Conservation (phyloP, 2,329 filamentous ascomycete genomes). For the Beauveria asiatica region DNA sequence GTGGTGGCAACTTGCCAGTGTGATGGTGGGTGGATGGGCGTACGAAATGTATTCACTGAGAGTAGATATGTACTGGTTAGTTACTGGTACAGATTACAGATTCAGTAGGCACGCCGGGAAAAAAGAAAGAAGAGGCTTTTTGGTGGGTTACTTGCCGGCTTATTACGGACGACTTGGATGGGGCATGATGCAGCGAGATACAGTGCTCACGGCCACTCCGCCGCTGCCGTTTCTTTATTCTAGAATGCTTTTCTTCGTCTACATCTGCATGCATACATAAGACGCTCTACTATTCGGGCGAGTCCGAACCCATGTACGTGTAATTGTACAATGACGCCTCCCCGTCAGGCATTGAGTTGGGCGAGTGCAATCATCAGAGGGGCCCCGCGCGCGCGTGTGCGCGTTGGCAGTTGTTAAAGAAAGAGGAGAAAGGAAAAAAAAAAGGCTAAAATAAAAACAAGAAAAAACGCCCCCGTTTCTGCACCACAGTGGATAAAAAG, state of each 20-base stretch:
- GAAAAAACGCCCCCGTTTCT: not conserved
- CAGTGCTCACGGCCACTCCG: not conserved
- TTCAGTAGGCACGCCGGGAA: not conserved
- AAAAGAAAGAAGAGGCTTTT: not conserved
- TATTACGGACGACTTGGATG: not conserved
- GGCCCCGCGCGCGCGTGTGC: no score
- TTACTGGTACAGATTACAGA: no score
- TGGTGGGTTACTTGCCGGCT: conserved; percentile 1
- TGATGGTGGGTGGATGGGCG: not conserved
- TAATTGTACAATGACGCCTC: not conserved
- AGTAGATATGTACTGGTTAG: no score
- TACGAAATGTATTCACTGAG: no score
- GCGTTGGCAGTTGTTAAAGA: not conserved
- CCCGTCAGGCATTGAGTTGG: not conserved
- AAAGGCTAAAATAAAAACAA: not conserved
- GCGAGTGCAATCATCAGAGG: not conserved
- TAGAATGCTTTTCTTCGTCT: not conserved
- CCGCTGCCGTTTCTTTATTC: not conserved
- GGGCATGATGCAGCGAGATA: not conserved
- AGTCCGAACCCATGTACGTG: not conserved
- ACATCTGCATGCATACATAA: not conserved
- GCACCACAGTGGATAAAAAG: not conserved
- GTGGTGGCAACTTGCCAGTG: not conserved
- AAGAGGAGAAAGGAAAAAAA: no score
- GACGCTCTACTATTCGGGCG: not conserved